Conservation (phyloP, 176 grass and related monocot genomes). For the Oryza punctata region DNA sequence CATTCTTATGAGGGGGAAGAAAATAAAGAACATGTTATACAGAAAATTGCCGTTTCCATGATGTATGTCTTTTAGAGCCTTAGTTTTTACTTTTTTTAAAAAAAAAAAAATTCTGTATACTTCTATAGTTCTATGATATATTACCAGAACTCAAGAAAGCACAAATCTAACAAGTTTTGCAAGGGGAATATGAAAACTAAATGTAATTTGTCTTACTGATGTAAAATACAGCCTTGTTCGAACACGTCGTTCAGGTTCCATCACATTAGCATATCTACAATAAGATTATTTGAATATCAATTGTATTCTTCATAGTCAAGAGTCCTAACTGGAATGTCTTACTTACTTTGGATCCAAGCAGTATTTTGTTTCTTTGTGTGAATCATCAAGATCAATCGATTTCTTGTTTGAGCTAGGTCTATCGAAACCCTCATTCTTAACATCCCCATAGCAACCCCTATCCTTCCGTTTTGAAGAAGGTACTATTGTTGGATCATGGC, state of each 20-base stretch:
- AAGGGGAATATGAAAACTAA: slow-evolving; percentile 24
- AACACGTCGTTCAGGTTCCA: slow-evolving; percentile 85
- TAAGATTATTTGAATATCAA: slow-evolving; percentile 37
- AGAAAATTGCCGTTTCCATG: neutral
- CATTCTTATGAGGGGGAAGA: slow-evolving; percentile 27
- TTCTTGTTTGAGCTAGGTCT: slow-evolving; percentile 55
- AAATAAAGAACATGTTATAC: neutral
- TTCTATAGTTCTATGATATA: neutral
- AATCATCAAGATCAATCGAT: slow-evolving; percentile 57
- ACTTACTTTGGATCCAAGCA: slow-evolving; percentile 94
- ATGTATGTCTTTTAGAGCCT: neutral
- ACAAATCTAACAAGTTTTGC: slow-evolving; percentile 17
- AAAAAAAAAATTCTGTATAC: neutral
- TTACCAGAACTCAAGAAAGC: slow-evolving; percentile 7
- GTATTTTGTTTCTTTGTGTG: slow-evolving; percentile 91
- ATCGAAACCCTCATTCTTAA: slow-evolving; percentile 51
- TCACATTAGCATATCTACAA: slow-evolving; percentile 95
- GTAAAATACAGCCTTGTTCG: slow-evolving; percentile 99
- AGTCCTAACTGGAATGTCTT: slow-evolving; percentile 24
- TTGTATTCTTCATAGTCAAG: slow-evolving; percentile 16
- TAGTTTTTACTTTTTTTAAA: neutral
- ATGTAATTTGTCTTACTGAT: slow-evolving; percentile 62
- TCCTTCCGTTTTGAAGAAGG: slow-evolving; percentile 56
- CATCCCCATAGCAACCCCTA: slow-evolving; percentile 41
- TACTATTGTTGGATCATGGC: slow-evolving; percentile 39